A percentile compares a stretch with the other conserved stretches of the same genome.
These are phyloP conservation scores for Suillus subalutaceus DNA, from an alignment of 768 basidiomycete genomes.

Conservation along the genomic window DNA sequence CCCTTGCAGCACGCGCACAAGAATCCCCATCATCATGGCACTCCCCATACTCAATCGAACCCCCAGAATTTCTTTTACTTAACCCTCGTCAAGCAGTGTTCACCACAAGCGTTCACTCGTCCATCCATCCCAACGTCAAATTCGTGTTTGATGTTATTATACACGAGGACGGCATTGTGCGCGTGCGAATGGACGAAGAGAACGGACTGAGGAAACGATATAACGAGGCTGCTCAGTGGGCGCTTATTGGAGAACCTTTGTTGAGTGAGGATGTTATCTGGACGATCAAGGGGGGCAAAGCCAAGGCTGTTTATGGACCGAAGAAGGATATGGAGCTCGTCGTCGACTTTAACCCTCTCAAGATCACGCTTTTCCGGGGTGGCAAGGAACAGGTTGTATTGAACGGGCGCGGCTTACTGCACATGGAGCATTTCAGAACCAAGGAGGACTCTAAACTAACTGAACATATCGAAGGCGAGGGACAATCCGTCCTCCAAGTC, in stretches of 20 bases:
- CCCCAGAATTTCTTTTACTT: slow-evolving; percentile 50
- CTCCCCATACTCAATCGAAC: slow-evolving; percentile 85
- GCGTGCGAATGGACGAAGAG: slow-evolving; percentile 93
- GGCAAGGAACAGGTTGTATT: slow-evolving; percentile 86
- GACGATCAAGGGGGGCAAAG: slow-evolving; percentile 65
- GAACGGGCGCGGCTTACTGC: slow-evolving; percentile 87
- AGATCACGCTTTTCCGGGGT: slow-evolving; percentile 67
- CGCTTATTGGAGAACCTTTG: slow-evolving; percentile 72
- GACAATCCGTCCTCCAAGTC: slow-evolving; percentile 56
- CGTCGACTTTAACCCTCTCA: slow-evolving; percentile 76
- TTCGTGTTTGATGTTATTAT: slow-evolving; percentile 84
- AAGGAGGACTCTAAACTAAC: slow-evolving; percentile 50
- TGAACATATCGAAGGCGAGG: slow-evolving; percentile 32
- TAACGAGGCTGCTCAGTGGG: slow-evolving; percentile 92
- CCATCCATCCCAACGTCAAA: slow-evolving; percentile 80
- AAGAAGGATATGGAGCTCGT: slow-evolving; percentile 66
- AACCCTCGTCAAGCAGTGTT: slow-evolving; percentile 61
- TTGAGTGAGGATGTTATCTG: slow-evolving; percentile 64
- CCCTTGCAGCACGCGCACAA: slow-evolving; percentile 73
- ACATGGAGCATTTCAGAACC: slow-evolving; percentile 97
- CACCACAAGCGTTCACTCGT: slow-evolving; percentile 75
- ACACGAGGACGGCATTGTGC: slow-evolving; percentile 84
- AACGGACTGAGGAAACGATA: slow-evolving; percentile 81
- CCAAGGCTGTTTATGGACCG: slow-evolving; percentile 65
- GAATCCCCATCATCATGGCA: slow-evolving; percentile 63